Evolutionary conservation across 176 grass and related monocot species (phyloP).

Genomic region (Raddia guianensis): DNA sequence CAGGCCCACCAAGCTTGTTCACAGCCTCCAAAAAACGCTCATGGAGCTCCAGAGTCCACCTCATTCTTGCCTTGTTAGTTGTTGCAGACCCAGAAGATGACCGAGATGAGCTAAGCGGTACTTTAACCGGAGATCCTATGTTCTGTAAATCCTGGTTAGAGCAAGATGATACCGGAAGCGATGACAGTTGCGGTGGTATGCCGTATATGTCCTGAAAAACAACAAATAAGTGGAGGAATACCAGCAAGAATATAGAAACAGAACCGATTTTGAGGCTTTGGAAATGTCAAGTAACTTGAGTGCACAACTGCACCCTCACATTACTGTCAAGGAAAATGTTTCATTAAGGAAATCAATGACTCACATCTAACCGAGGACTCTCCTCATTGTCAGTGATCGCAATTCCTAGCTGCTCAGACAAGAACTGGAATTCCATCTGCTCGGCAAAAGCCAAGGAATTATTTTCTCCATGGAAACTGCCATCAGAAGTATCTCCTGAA

Average conservation of each 20-base stretch:
- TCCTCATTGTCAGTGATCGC: conserved; percentile 83
- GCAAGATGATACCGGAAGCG: conserved; percentile 56
- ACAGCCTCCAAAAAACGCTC: conserved; percentile 91
- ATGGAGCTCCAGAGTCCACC: conserved; percentile 93
- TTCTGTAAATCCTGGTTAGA: conserved; percentile 46
- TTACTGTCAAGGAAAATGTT: conserved; percentile 25
- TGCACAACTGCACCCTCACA: not conserved
- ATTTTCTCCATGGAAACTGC: conserved; percentile 68
- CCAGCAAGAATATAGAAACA: not conserved
- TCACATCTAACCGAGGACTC: conserved; percentile 81
- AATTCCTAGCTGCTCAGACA: conserved; percentile 93
- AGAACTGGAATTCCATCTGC: conserved; percentile 90
- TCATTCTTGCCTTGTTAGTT: conserved; percentile 75
- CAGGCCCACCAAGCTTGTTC: conserved; percentile 82
- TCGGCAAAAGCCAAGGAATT: conserved; percentile 53
- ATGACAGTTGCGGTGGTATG: conserved; percentile 53
- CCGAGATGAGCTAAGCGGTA: conserved; percentile 49
- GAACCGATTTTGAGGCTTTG: not conserved
- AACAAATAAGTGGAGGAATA: conserved; percentile 12
- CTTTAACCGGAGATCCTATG: conserved; percentile 49
- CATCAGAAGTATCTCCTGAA: conserved; percentile 69
- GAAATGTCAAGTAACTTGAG: not conserved
- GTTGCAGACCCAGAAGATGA: conserved; percentile 49
- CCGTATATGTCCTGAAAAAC: conserved; percentile 77
- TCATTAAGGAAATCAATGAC: conserved; percentile 1